Evolutionary conservation across 768 basidiomycete species (phyloP).

Genomic region (Suillus decipiens): DNA sequence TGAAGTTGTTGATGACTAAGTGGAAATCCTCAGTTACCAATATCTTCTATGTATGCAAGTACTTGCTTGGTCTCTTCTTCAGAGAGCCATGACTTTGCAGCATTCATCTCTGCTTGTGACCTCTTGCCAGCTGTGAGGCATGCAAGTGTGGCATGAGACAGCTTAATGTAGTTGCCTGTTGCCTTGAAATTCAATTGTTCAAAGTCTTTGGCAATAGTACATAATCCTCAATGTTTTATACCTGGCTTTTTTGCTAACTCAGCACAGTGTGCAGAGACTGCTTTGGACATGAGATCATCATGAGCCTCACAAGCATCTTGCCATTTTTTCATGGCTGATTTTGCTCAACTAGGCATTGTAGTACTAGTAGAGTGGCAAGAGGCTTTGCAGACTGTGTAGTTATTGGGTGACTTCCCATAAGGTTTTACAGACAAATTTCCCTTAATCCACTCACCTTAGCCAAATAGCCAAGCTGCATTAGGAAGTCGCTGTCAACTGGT

Average conservation of each 20-base stretch:
- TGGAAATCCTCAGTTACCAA: constrained; percentile 37
- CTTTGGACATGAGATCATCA: constrained; percentile 17
- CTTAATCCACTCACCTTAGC: no score
- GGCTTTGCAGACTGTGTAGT: background rate
- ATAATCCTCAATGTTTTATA: constrained; percentile 4
- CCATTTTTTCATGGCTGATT: constrained; percentile 18
- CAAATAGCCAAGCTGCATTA: no score
- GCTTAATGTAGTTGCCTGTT: constrained; percentile 18
- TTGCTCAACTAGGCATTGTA: background rate
- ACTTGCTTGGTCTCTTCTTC: constrained; percentile 31
- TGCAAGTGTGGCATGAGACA: constrained; percentile 21
- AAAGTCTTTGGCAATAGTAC: constrained; percentile 19
- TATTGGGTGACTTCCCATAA: no score
- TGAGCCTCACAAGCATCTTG: constrained; percentile 19
- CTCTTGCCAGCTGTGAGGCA: constrained; percentile 20
- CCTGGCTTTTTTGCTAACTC: constrained; percentile 11
- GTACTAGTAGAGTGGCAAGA: background rate
- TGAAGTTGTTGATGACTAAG: constrained; percentile 33
- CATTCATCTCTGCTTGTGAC: constrained; percentile 28
- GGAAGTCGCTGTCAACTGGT: no score
- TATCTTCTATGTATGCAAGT: constrained; percentile 29
- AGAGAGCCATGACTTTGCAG: constrained; percentile 30
- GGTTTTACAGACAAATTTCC: no score
- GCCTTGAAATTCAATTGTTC: constrained; percentile 11
- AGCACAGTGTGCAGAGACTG: constrained; percentile 10